phyloP scores from a whole-genome alignment of 2,329 filamentous ascomycete genomes.

The Beauveria australis region DNA sequence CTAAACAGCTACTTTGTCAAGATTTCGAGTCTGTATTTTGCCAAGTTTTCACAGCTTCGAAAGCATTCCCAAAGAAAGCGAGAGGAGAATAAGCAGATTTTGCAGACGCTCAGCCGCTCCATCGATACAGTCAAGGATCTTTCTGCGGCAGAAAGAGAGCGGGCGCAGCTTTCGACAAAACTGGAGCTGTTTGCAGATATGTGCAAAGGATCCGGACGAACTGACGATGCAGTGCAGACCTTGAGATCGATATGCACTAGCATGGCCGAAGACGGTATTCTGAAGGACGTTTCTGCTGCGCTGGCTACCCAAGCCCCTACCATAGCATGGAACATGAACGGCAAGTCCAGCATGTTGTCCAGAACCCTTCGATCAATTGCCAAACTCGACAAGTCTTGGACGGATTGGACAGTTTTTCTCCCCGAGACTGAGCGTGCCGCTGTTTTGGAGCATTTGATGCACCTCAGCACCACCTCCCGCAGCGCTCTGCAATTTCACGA shows the following conservation, averaged over 20 bases:
- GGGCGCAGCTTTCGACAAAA: constrained; percentile 54
- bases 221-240: constrained; percentile 49
- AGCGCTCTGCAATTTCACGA: constrained; percentile 34
- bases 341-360: constrained; percentile 44
- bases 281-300: constrained; percentile 43
- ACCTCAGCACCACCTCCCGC: constrained; percentile 33
- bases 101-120: constrained; percentile 54
- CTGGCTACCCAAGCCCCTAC: constrained; percentile 42
- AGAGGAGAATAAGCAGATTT: constrained; percentile 30
- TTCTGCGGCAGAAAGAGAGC: constrained; percentile 45
- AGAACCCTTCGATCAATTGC: constrained; percentile 52
- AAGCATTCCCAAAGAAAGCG: constrained; percentile 33
- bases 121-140: constrained; percentile 53
- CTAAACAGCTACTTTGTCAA: constrained; percentile 49
- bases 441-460: constrained; percentile 52
- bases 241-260: constrained; percentile 53
- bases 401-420: constrained; percentile 48
- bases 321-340: constrained; percentile 44
- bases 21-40: constrained; percentile 64
- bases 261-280: constrained; percentile 49
- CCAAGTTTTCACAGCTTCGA: constrained; percentile 46
- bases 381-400: constrained; percentile 48
- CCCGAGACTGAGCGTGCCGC: constrained; percentile 45
- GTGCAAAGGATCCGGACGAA: constrained; percentile 43
- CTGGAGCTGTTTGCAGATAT: constrained; percentile 59